phyloP scores from a whole-genome alignment of 805 yeast species.

The Lachancea fermentati region DNA sequence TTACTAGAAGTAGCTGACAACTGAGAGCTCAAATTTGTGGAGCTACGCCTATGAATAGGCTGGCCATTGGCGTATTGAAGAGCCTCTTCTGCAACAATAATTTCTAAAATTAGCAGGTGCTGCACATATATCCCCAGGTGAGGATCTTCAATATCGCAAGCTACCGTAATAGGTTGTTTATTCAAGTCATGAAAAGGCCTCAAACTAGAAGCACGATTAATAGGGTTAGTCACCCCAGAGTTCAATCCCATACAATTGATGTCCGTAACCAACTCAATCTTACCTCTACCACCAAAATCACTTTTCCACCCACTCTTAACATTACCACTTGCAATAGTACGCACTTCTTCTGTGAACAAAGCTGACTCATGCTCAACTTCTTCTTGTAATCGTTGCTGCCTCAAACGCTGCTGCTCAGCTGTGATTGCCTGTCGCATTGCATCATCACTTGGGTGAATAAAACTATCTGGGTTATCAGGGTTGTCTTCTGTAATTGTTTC shows the following conservation, averaged over 20 bases:
- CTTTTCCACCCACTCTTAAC: constrained; percentile 92
- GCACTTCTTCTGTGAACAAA: constrained; percentile 63
- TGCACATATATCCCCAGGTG: constrained; percentile 68
- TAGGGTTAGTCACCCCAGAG: constrained; percentile 45
- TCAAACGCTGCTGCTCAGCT: constrained; percentile 29
- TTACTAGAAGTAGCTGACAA: constrained; percentile 2
- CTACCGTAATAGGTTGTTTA: constrained; percentile 41
- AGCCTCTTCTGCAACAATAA: constrained; percentile 90
- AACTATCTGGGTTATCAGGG: constrained; percentile 21
- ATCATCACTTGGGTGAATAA: constrained; percentile 34
- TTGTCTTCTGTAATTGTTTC: constrained; percentile 30
- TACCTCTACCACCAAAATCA: constrained; percentile 74
- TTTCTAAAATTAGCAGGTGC: constrained; percentile 77
- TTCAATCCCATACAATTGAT: constrained; percentile 54
- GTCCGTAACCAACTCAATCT: constrained; percentile 73
- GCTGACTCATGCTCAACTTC: constrained; percentile 33
- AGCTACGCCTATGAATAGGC: constrained; percentile 19
- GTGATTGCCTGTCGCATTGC: constrained; percentile 31
- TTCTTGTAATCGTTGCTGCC: constrained; percentile 29
- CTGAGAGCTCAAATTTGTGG: constrained; percentile 1
- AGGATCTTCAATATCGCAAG: constrained; percentile 81
- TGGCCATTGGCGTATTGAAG: constrained; percentile 39
- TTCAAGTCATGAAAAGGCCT: constrained; percentile 21
- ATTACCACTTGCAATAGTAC: constrained; percentile 73
- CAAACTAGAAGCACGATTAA: constrained; percentile 40